Evolutionary conservation across 768 basidiomycete genomes (phyloP).

Genomic region (Royoungia palumana): DNA sequence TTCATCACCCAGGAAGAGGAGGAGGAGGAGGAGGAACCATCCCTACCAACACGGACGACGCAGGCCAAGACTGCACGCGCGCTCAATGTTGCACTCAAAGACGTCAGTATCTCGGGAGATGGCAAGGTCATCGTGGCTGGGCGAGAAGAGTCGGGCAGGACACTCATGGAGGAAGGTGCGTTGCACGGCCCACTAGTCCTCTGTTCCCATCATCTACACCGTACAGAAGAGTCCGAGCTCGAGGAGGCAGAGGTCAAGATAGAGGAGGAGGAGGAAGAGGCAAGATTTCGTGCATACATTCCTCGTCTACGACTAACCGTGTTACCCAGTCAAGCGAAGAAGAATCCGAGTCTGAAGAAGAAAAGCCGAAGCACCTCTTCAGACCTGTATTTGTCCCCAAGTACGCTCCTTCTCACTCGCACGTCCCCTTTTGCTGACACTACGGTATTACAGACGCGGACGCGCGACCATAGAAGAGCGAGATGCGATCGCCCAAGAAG

Average conservation of each 20-base stretch:
- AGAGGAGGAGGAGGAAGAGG: constrained; percentile 37
- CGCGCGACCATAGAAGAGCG: constrained; percentile 69
- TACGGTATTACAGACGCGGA: constrained; percentile 52
- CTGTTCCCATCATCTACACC: constrained; percentile 1
- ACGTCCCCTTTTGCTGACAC: background rate
- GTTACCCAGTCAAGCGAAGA: constrained; percentile 78
- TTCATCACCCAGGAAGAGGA: constrained; percentile 42
- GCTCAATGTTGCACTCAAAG: constrained; percentile 73
- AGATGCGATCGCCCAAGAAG: constrained; percentile 64
- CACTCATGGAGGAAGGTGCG: constrained; percentile 54
- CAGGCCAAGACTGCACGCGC: constrained; percentile 40
- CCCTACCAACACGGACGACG: constrained; percentile 36
- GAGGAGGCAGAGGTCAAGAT: constrained; percentile 46
- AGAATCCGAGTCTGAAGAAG: constrained; percentile 72
- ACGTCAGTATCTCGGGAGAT: constrained; percentile 77
- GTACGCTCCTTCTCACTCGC: constrained; percentile 42
- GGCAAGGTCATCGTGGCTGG: constrained; percentile 82
- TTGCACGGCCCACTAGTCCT: constrained; percentile 20
- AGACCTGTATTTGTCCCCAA: constrained; percentile 95
- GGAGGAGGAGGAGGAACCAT: constrained; percentile 43
- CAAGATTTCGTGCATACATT: constrained; percentile 24
- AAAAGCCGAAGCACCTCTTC: constrained; percentile 71
- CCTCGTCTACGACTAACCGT: constrained; percentile 15
- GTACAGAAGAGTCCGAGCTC: constrained; percentile 28
- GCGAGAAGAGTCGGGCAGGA: constrained; percentile 73